Evolutionary conservation across 1,284 basidiomycete genomes (phyloP), one percentile per base, ranked within the genome.

Genomic region (Trichosporon inkin): DNA sequence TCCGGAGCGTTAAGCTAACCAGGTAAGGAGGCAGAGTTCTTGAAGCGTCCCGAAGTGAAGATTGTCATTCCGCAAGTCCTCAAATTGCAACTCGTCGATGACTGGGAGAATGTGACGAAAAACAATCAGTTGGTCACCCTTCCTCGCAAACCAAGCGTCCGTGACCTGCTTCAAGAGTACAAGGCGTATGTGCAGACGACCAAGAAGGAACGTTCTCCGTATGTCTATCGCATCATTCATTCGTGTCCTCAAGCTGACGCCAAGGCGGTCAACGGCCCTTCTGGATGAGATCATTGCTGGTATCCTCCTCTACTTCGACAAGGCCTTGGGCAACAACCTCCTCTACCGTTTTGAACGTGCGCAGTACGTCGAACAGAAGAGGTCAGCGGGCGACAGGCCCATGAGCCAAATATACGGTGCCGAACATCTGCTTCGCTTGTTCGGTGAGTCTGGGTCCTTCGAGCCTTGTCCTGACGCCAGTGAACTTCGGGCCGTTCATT

Each of bases 51-150:
- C 3, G 94, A 98, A 70, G 88, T 99, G 82, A 92, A 91, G 77
- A 83, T 99, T 52, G 84, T 82, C 57, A 87, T 98, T 13, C 96
- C 95, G 0, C 94, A 98, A 68, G 77, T 84, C 14, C 83, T 99
- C 65, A 98, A 98, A 77, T 82, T 88, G 34, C 83, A 90, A 61
- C 82, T 99, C 14, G 94, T 99, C 1, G 94, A 99, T 70, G 96
- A 99, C 71, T 99, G 95, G 95, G 95, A 99, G 79, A 86, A 88
- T 16, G 86, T 99, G 41, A 99, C 95, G 56, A 98, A 97, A 81
- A 91, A 94, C 72, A 87, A 86, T 71, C 89, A 94, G 89, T 83
- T 97, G 35, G 90, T 98, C 1, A 83, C 88, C 0, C 80, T 99
- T 6, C 93, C 95, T 6, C 84, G 93, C 38, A 83, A 79, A 37